Base-by-base conservation (phyloP, 2,329 filamentous ascomycete genomes). In the Plectosphaerella cucumerina region DNA sequence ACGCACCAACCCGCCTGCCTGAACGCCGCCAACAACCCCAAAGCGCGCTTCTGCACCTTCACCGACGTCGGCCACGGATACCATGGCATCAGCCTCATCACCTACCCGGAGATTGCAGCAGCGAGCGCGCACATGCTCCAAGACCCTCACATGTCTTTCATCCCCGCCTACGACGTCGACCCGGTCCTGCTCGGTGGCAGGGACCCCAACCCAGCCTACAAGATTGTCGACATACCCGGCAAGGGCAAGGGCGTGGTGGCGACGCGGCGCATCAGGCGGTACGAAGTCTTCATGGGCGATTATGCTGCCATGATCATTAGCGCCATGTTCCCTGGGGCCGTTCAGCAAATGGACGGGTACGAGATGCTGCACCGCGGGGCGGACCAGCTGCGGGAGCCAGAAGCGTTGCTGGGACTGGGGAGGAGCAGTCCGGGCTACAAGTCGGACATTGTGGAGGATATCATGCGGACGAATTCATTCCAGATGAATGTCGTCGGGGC, bases 211-310 rank as follows among this genome's bases (percentile, higher is more conserved):
- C 47, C 53, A 8, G 53, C 62, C 1, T 70, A 67, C 37, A 49
- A 62, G 41, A 47, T 69, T 3, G 49, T 58, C 4, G 60, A 65
- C 5, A 55, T 67, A 0, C 57, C 61, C 2, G 62, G 60, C 3
- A 68, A 65, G 37, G 67, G 68, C 4, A 63, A 63, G 22, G 69
- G 69, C 2, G 57, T 67, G 5, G 48, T 70, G 2, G 69, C 69
- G 1, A 65, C 56, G 8, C 60, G 67, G 2, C 51, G 6, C 8
- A 69, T 72, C 44, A 52, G 51, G 5, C 58, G 59, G 6, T 61
- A 65, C 4, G 67, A 71, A 50, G 59, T 62, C 44, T 56, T 71
- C 51, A 68, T 73, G 63, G 56, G 61, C 5, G 68, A 71, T 37
- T 59, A 62, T 50, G 67, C 66, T 5, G 58, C 61, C 1, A 12